Conservation (phyloP, 2,329 filamentous ascomycete genomes). For the Cadophora luteo-olivacea region DNA sequence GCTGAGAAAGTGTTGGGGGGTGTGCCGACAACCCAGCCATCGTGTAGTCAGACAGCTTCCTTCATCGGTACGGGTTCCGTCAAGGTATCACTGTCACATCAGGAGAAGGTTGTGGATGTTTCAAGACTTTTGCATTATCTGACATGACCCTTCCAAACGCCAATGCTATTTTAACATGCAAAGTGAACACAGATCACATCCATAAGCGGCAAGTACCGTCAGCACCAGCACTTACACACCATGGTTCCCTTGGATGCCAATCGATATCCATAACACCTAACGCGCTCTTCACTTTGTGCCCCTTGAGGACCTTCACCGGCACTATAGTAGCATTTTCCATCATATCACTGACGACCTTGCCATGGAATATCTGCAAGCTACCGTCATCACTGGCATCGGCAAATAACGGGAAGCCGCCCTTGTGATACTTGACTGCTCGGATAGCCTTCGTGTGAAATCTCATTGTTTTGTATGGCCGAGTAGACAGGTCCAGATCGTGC, state of each 20-base stretch:
- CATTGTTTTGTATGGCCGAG: constrained; percentile 93
- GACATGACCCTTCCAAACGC: constrained; percentile 33
- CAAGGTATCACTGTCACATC: background rate
- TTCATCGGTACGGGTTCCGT: background rate
- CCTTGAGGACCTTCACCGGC: constrained; percentile 90
- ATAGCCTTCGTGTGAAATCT: constrained; percentile 94
- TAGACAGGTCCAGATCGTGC: constrained; percentile 95
- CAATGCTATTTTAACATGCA: constrained; percentile 30
- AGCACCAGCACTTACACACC: constrained; percentile 92
- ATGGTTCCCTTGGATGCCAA: constrained; percentile 94
- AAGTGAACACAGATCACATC: constrained; percentile 58
- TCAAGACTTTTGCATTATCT: constrained; percentile 22
- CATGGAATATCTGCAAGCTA: constrained; percentile 94
- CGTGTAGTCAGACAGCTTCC: background rate
- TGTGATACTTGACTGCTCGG: constrained; percentile 86
- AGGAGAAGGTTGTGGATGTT: background rate
- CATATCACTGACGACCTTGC: constrained; percentile 90
- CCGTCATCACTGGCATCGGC: constrained; percentile 96
- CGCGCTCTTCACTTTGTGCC: constrained; percentile 85
- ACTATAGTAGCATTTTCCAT: constrained; percentile 98
- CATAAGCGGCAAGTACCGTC: constrained; percentile 93
- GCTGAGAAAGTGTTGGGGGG: background rate
- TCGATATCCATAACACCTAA: constrained; percentile 92
- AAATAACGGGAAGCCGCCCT: constrained; percentile 80
- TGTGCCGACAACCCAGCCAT: background rate